Conservation (phyloP, 2,329 filamentous ascomycete genomes). For the Triangularia verruculosa region DNA sequence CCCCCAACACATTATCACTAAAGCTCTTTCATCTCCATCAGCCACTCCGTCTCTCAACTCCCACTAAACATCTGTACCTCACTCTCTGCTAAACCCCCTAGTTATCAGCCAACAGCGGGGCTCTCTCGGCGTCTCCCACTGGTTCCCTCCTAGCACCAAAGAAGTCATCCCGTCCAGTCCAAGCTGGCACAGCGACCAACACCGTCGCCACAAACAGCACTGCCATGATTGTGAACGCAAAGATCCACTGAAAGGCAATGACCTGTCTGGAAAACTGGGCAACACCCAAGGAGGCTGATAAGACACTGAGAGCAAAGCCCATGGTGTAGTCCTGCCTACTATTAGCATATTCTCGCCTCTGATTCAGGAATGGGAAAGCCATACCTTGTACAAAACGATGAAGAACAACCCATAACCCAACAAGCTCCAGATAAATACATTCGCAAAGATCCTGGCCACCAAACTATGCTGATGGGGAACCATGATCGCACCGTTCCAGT, state of each 20-base stretch:
- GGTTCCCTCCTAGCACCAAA: conserved; percentile 41
- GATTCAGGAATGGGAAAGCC: conserved; percentile 17
- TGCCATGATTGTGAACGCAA: conserved; percentile 79
- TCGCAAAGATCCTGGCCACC: conserved; percentile 75
- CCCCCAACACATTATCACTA: neutral
- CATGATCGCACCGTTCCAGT: conserved; percentile 85
- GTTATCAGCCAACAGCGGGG: conserved; percentile 55
- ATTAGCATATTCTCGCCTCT: conserved; percentile 12
- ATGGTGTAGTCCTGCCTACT: conserved; percentile 63
- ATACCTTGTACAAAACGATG: conserved; percentile 67
- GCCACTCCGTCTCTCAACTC: neutral
- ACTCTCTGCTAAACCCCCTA: neutral
- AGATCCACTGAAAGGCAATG: conserved; percentile 87
- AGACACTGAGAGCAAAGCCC: conserved; percentile 72
- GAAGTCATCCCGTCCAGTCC: conserved; percentile 55
- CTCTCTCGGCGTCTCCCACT: conserved; percentile 53
- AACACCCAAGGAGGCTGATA: conserved; percentile 72
- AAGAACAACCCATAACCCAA: conserved; percentile 75
- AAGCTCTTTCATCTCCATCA: neutral
- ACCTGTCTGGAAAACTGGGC: conserved; percentile 71
- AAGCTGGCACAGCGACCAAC: conserved; percentile 60
- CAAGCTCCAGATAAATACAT: conserved; percentile 84
- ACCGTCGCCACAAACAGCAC: conserved; percentile 69
- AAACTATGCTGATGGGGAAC: conserved; percentile 65
- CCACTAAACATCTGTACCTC: neutral